Evolutionary conservation across 306 rosid species (phyloP).

Genomic region (Casuarina cunninghamiana): DNA sequence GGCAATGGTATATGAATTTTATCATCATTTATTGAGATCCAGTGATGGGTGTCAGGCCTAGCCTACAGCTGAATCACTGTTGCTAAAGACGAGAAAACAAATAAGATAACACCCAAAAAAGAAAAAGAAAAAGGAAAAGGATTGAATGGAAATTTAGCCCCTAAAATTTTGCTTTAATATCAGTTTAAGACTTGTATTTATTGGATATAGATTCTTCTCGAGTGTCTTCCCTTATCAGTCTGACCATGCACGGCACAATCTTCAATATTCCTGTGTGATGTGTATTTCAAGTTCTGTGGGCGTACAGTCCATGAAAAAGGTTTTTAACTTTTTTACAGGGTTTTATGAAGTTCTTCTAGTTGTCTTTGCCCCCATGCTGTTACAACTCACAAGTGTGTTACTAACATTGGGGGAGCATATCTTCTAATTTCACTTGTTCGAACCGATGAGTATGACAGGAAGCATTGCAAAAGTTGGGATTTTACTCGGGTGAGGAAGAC

Average conservation of each 20-base stretch:
- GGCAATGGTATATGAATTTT: too few relatives aligned
- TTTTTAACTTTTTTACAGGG: background rate
- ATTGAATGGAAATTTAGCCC: too few relatives aligned
- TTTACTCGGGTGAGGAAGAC: conserved; percentile 93
- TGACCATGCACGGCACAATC: too few relatives aligned
- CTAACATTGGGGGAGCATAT: conserved; percentile 6
- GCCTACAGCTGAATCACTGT: too few relatives aligned
- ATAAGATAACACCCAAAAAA: too few relatives aligned
- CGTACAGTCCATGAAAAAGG: background rate
- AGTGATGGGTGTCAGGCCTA: too few relatives aligned
- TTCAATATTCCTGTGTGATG: background rate
- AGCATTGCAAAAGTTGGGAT: conserved; percentile 72
- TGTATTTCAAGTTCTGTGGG: conserved; percentile 1
- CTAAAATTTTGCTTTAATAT: too few relatives aligned
- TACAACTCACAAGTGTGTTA: background rate
- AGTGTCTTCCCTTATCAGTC: background rate
- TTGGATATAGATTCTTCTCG: background rate
- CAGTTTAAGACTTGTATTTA: background rate
- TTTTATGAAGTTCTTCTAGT: background rate
- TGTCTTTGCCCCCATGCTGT: background rate
- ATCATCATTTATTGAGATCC: too few relatives aligned
- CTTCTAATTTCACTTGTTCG: background rate
- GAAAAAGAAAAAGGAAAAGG: too few relatives aligned
- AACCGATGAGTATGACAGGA: conserved; percentile 48
- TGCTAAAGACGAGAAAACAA: too few relatives aligned